A percentile compares a stretch with the other conserved stretches of the same genome.
These are phyloP conservation scores for Chloris gayana DNA, from an alignment of 176 grass and related monocot genomes.

Conservation along the genomic window DNA sequence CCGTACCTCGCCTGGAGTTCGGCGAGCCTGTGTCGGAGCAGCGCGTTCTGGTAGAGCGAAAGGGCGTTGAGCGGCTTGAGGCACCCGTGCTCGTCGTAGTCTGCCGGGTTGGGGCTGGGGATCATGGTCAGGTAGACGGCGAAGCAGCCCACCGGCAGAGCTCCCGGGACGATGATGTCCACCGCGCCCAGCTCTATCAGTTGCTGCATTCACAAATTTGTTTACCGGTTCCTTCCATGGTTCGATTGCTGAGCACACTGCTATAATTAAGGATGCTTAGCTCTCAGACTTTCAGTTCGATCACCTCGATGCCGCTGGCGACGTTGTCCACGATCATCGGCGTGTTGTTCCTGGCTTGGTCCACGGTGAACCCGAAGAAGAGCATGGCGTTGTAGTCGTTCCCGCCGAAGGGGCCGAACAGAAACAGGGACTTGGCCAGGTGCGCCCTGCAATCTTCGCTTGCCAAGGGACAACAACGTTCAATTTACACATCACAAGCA, in stretches of 20 bases:
- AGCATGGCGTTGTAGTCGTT: constrained; percentile 65
- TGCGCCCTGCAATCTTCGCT: constrained; percentile 20
- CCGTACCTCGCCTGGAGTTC: constrained; percentile 15
- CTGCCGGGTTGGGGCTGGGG: neutral
- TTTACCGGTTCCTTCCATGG: too few species aligned
- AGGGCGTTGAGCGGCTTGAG: constrained; percentile 43
- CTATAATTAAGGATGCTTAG: neutral
- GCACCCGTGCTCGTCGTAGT: constrained; percentile 50
- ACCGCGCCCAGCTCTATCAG: constrained; percentile 47
- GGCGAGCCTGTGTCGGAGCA: constrained; percentile 28
- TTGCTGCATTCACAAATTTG: constrained; percentile 18
- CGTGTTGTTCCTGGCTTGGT: constrained; percentile 28
- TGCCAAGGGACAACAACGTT: too few species aligned
- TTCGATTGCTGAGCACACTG: too few species aligned
- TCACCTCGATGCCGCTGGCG: constrained; percentile 43
- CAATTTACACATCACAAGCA: too few species aligned
- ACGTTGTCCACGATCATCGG: constrained; percentile 43
- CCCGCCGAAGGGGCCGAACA: constrained; percentile 55
- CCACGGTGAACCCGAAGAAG: constrained; percentile 40
- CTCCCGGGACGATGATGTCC: constrained; percentile 53
- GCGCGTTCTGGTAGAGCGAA: constrained; percentile 32
- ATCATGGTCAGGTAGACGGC: constrained; percentile 42
- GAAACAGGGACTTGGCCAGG: constrained; percentile 45
- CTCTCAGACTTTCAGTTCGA: too few species aligned
- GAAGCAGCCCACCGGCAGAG: constrained; percentile 53